Percentiles rank a stretch among this genome's conserved stretches.
Evolutionary conservation across 306 rosid species (phyloP).

Genomic region (Cercis canadensis): DNA sequence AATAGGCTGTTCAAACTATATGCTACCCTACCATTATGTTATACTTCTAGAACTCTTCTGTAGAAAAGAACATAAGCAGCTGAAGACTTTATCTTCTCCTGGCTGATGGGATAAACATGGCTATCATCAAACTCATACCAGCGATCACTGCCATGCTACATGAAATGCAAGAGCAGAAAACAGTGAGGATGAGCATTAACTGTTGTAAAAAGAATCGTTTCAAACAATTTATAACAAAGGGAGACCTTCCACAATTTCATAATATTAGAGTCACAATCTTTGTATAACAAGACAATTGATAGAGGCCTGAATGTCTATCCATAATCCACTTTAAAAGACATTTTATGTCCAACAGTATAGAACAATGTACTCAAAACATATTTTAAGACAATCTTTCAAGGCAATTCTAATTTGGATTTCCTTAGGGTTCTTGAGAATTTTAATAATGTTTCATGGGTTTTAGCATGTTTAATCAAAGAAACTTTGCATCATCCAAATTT

Average conservation of each 20-base stretch:
- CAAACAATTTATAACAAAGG: constrained; percentile 4
- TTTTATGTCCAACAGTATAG: not conserved
- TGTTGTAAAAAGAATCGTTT: constrained; percentile 4
- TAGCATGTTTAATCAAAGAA: constrained; percentile 23
- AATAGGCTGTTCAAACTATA: constrained; percentile 36
- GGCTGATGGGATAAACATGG: constrained; percentile 77
- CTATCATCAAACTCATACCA: constrained; percentile 98
- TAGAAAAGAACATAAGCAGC: constrained; percentile 98
- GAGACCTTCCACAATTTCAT: constrained; percentile 22
- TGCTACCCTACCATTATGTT: constrained; percentile 43
- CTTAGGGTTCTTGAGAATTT: constrained; percentile 14
- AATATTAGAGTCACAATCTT: constrained; percentile 28
- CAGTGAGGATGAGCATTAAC: constrained; percentile 30
- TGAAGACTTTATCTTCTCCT: constrained; percentile 92
- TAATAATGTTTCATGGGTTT: constrained; percentile 23
- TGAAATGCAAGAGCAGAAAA: constrained; percentile 35
- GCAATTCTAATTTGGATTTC: constrained; percentile 4
- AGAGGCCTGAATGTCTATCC: constrained; percentile 20
- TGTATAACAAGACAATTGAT: no score
- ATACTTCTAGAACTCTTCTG: constrained; percentile 71
- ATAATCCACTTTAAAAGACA: not conserved
- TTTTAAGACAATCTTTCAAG: constrained; percentile 14
- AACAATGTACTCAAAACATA: constrained; percentile 6
- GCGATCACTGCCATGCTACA: constrained; percentile 89
- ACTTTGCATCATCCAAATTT: not conserved